These are phyloP conservation scores for Geotrichum reessii DNA, from an alignment of 1,139 yeast species.

Conservation along the genomic window DNA sequence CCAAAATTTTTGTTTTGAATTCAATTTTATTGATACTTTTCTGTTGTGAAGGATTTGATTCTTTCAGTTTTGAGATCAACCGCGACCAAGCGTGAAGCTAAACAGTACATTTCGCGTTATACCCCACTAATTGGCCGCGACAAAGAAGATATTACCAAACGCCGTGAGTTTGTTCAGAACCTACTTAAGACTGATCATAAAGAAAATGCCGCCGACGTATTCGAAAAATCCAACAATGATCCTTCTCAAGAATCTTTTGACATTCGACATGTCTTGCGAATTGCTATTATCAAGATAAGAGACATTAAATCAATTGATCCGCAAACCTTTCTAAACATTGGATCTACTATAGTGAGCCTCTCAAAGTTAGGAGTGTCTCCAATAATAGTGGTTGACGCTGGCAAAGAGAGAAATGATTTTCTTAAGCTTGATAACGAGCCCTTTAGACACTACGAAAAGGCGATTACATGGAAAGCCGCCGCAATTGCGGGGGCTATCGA, in stretches of 20 bases:
- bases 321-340: constrained; percentile 41
- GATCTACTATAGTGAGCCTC: constrained; percentile 47
- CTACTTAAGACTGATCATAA: constrained; percentile 17
- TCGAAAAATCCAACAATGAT: constrained; percentile 8
- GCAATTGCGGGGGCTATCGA: constrained; percentile 26
- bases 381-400: constrained; percentile 38
- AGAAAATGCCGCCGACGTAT: constrained; percentile 34
- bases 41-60: constrained; percentile 42
- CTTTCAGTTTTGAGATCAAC: constrained; percentile 59
- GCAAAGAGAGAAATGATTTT: constrained; percentile 30
- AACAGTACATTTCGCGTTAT: constrained; percentile 51
- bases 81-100: constrained; percentile 63
- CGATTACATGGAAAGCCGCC: constrained; percentile 26
- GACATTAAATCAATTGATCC: constrained; percentile 37
- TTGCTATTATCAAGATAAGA: constrained; percentile 49
- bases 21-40: neutral
- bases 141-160: constrained; percentile 26
- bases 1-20: neutral
- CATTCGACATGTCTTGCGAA: constrained; percentile 42
- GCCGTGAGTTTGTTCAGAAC: constrained; percentile 19
- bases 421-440: constrained; percentile 22
- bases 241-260: constrained; percentile 20
- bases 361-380: constrained; percentile 48
- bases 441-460: constrained; percentile 22
- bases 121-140: constrained; percentile 23